phyloP scores from a whole-genome alignment of 2,329 filamentous ascomycete genomes.

The Talaromyces rugulosus region DNA sequence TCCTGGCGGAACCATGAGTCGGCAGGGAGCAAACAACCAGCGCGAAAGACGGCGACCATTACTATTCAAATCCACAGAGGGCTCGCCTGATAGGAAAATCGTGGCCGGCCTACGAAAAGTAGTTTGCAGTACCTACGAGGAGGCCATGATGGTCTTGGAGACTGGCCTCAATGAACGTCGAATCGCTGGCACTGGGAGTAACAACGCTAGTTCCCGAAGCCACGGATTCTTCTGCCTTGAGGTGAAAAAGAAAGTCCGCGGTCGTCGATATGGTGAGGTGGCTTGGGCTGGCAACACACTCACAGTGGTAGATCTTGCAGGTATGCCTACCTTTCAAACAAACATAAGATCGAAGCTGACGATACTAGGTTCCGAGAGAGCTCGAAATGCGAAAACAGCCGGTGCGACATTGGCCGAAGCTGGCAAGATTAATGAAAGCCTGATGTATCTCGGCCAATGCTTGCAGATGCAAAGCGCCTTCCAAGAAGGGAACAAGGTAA shows the following conservation, averaged over 20 bases:
- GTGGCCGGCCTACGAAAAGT: conserved; percentile 90
- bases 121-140: conserved; percentile 73
- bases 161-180: conserved; percentile 81
- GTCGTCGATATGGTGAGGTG: conserved; percentile 48
- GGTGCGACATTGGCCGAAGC: conserved; percentile 90
- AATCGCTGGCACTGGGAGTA: conserved; percentile 87
- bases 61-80: conserved; percentile 87
- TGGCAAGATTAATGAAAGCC: conserved; percentile 95
- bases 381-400: conserved; percentile 87
- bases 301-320: conserved; percentile 87
- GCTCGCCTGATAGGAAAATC: conserved; percentile 84
- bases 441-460: conserved; percentile 98
- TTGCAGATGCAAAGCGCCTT: conserved; percentile 89
- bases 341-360: neutral
- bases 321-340: conserved; percentile 37
- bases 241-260: conserved; percentile 70
- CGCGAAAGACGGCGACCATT: conserved; percentile 77
- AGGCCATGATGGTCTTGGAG: conserved; percentile 86
- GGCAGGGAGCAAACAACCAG: conserved; percentile 44
- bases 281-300: conserved; percentile 74
- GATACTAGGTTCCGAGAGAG: conserved; percentile 69
- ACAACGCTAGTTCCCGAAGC: conserved; percentile 85
- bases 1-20: conserved; percentile 34
- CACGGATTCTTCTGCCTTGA: conserved; percentile 97
- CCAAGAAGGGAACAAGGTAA: conserved; percentile 68